A percentile compares a stretch with the other conserved stretches of the same genome.
These are phyloP conservation scores for Camelina sativa DNA, from an alignment of 345 rosid genomes.

Conservation along the genomic window DNA sequence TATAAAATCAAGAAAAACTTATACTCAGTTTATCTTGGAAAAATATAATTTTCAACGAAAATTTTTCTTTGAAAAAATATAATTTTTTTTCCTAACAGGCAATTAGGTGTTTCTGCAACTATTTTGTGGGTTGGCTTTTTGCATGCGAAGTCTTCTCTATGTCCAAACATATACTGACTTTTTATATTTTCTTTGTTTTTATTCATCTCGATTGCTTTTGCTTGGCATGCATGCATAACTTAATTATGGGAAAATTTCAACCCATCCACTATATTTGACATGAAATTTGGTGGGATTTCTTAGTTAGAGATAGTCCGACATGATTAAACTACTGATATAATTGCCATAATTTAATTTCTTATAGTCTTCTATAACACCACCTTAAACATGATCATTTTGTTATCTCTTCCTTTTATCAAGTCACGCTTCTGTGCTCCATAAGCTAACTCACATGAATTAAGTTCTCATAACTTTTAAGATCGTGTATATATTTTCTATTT, in stretches of 20 bases:
- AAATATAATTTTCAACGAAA: too few relatives aligned
- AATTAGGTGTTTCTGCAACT: conserved; percentile 20
- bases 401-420: conserved; percentile 23
- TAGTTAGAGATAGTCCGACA: conserved; percentile 40
- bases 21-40: not conserved
- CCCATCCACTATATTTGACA: conserved; percentile 27
- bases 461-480: not conserved
- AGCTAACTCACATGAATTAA: conserved; percentile 6
- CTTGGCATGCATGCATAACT: conserved; percentile 44
- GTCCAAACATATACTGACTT: conserved; percentile 38
- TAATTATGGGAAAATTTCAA: conserved; percentile 30
- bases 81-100: not conserved
- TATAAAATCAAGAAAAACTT: not conserved
- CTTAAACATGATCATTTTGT: conserved; percentile 35
- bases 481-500: not conserved
- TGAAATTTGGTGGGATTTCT: conserved; percentile 34
- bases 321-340: conserved; percentile 42
- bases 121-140: conserved; percentile 42
- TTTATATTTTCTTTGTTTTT: conserved; percentile 12
- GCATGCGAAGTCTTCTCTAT: conserved; percentile 42
- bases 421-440: conserved; percentile 28
- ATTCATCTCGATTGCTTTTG: conserved; percentile 39
- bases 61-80: too few relatives aligned
- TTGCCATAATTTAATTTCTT: conserved; percentile 24
- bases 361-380: conserved; percentile 29